Conservation (phyloP, 345 rosid genomes). For the Reutealis trisperma region DNA sequence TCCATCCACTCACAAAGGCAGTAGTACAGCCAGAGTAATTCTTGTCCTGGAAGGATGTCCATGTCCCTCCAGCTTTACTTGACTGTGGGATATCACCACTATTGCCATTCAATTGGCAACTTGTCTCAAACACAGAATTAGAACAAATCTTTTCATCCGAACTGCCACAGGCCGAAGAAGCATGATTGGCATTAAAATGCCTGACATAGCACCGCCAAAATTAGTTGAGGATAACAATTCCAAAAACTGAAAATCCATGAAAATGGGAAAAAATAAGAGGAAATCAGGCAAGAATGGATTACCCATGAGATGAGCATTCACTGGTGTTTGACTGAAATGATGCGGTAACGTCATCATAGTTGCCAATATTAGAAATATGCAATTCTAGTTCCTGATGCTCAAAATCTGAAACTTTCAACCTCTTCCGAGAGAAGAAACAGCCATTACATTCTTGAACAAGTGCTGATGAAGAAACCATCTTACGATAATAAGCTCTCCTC, state of each 20-base stretch:
- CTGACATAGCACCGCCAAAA: conserved; percentile 29
- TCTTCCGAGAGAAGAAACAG: conserved; percentile 33
- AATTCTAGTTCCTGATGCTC: conserved; percentile 29
- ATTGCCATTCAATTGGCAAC: conserved; percentile 66
- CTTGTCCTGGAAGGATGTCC: conserved; percentile 39
- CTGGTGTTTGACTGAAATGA: conserved; percentile 26
- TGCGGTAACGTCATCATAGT: conserved; percentile 23
- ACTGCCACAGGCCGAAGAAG: conserved; percentile 37
- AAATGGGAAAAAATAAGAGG: background rate
- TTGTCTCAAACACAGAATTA: conserved; percentile 45
- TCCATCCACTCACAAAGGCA: conserved; percentile 78
- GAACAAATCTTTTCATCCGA: conserved; percentile 41
- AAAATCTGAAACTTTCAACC: conserved; percentile 35
- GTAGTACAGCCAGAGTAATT: conserved; percentile 38
- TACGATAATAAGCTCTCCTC: conserved; percentile 11
- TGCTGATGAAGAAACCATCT: conserved; percentile 59
- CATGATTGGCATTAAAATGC: conserved; percentile 29
- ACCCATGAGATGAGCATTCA: conserved; percentile 44
- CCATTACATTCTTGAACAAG: conserved; percentile 17
- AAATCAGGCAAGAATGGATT: conserved; percentile 3
- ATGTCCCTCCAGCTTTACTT: conserved; percentile 42
- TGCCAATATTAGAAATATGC: conserved; percentile 12
- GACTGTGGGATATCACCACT: conserved; percentile 47
- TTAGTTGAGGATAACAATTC: background rate
- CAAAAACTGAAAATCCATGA: background rate